Percentiles rank a stretch among this genome's conserved stretches.
phyloP scores from a whole-genome alignment of 2,329 filamentous ascomycete species.

The Falciphora oryzae region DNA sequence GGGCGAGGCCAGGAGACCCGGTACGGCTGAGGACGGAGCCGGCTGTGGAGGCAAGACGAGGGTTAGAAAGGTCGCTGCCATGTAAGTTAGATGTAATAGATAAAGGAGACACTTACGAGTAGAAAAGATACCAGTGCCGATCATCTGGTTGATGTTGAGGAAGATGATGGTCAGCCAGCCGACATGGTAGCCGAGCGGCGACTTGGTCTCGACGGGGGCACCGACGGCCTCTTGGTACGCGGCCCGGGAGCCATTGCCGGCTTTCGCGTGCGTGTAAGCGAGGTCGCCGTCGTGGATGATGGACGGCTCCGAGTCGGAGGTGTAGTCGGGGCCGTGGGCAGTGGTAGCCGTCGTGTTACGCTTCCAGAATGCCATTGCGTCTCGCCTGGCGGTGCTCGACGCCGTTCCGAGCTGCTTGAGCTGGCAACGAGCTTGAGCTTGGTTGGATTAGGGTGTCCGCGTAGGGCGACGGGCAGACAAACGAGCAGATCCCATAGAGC shows the following conservation, averaged over 20 bases:
- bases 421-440: too few species aligned
- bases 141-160: slow-evolving; percentile 56
- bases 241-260: slow-evolving; percentile 18
- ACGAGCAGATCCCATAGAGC: too few species aligned
- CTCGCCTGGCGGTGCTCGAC: too few species aligned
- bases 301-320: slow-evolving; percentile 21
- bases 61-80: too few species aligned
- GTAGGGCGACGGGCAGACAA: too few species aligned
- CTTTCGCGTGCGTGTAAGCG: slow-evolving; percentile 32
- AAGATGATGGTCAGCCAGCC: slow-evolving; percentile 50
- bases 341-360: slow-evolving; percentile 12
- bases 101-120: slow-evolving; percentile 38
- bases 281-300: slow-evolving; percentile 33
- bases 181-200: slow-evolving; percentile 56
- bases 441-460: too few species aligned
- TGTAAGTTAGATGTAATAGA: neutral
- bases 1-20: slow-evolving; percentile 54
- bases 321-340: slow-evolving; percentile 8
- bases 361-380: slow-evolving; percentile 15
- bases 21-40: slow-evolving; percentile 51
- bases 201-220: slow-evolving; percentile 53
- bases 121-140: slow-evolving; percentile 57
- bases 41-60: slow-evolving; percentile 30
- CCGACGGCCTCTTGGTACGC: slow-evolving; percentile 49
- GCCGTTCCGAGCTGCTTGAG: too few species aligned